These are phyloP conservation scores for Podospora pseudoanserina DNA, from an alignment of 495 filamentous ascomycete genomes.

Conservation along the genomic window DNA sequence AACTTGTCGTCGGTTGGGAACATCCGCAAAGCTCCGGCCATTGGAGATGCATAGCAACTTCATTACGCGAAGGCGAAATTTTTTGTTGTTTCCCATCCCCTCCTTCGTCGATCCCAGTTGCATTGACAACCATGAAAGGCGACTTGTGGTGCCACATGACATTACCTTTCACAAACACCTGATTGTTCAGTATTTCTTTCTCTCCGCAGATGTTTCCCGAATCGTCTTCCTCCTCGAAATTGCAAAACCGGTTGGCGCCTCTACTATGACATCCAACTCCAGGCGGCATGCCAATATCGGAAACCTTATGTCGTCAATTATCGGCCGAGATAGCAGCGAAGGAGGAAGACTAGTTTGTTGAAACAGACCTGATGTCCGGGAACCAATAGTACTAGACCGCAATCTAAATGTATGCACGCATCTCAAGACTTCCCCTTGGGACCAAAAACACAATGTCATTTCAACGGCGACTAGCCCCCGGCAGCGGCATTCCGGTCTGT, in stretches of 20 bases:
- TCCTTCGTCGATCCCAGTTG: slow-evolving; percentile 28
- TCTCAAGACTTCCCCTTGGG: slow-evolving; percentile 24
- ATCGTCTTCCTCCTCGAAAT: slow-evolving; percentile 19
- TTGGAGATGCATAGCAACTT: slow-evolving; percentile 9
- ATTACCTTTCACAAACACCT: slow-evolving; percentile 16
- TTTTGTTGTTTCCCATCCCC: slow-evolving; percentile 1
- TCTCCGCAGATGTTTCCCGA: background rate
- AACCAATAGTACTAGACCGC: slow-evolving; percentile 25
- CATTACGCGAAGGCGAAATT: slow-evolving; percentile 10
- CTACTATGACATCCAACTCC: slow-evolving; percentile 13
- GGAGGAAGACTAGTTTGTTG: slow-evolving; percentile 22
- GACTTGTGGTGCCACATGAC: slow-evolving; percentile 28
- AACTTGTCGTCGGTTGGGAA: slow-evolving; percentile 2
- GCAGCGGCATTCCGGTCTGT: slow-evolving; percentile 3
- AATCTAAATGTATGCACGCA: slow-evolving; percentile 21
- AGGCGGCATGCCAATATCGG: slow-evolving; percentile 26
- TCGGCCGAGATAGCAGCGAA: slow-evolving; percentile 36
- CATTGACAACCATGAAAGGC: slow-evolving; percentile 27
- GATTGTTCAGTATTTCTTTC: background rate
- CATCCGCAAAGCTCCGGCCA: slow-evolving; percentile 6
- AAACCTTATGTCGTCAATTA: slow-evolving; percentile 31
- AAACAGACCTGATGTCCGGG: slow-evolving; percentile 26
- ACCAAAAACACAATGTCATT: slow-evolving; percentile 9
- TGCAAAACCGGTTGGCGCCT: slow-evolving; percentile 15
- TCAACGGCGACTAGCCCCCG: background rate